Conservation (phyloP, 345 rosid species). For the Eucalyptus paniculata region DNA sequence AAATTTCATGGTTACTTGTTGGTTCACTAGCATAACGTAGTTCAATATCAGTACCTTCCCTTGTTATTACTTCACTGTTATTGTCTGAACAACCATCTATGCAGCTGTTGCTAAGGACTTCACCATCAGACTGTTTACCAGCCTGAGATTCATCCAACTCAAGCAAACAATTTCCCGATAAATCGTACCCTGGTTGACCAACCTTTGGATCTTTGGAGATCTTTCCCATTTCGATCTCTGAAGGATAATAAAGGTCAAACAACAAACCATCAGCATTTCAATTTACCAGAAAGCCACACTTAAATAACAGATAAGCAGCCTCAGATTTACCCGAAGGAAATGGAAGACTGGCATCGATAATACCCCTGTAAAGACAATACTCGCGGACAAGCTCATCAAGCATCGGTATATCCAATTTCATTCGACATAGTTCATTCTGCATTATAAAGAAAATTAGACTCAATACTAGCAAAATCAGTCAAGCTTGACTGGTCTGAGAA, state of each 20-base stretch:
- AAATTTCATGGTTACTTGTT: conserved; percentile 39
- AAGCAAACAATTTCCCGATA: conserved; percentile 31
- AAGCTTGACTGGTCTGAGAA: neutral
- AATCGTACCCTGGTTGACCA: conserved; percentile 23
- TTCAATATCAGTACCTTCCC: conserved; percentile 40
- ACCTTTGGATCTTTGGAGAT: conserved; percentile 19
- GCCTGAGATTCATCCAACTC: conserved; percentile 31
- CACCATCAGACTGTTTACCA: conserved; percentile 48
- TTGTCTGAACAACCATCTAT: conserved; percentile 26
- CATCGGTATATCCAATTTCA: conserved; percentile 57
- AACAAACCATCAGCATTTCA: neutral
- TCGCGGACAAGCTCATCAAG: conserved; percentile 83
- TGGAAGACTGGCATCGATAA: conserved; percentile 37
- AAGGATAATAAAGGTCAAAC: neutral
- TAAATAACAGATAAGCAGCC: neutral
- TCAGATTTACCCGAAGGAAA: conserved; percentile 22
- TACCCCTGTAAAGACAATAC: conserved; percentile 91
- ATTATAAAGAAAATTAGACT: neutral
- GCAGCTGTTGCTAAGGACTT: conserved; percentile 13
- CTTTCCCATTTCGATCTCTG: conserved; percentile 7
- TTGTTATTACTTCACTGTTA: conserved; percentile 26
- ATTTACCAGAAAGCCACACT: neutral
- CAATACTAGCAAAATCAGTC: neutral
- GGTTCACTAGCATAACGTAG: conserved; percentile 41
- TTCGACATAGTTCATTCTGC: conserved; percentile 96